Conservation (phyloP, 768 basidiomycete genomes). For the Lentinula lateritia region DNA sequence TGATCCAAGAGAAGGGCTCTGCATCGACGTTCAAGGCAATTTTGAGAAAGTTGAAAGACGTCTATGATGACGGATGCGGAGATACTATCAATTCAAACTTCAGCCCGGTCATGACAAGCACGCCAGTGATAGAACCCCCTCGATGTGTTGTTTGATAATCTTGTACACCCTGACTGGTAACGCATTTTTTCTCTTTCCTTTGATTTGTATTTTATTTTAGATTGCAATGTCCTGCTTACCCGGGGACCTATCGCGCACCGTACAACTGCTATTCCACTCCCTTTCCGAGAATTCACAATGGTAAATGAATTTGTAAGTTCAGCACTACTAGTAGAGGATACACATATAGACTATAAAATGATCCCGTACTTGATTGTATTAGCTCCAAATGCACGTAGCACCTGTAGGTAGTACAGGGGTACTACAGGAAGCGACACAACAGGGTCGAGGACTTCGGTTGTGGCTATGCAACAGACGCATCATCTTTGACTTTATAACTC, state of each 20-base stretch:
- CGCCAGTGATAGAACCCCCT: constrained; percentile 36
- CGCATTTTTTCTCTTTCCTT: neutral
- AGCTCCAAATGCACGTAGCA: too few species aligned
- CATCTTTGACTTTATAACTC: neutral
- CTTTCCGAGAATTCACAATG: neutral
- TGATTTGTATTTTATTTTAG: neutral
- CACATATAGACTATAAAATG: too few species aligned
- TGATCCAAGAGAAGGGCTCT: constrained; percentile 90
- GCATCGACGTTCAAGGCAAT: constrained; percentile 78
- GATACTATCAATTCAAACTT: constrained; percentile 23
- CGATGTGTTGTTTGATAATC: constrained; percentile 23
- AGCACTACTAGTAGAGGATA: too few species aligned
- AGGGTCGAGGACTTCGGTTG: neutral
- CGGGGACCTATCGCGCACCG: neutral
- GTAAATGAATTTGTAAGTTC: too few species aligned
- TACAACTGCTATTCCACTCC: neutral
- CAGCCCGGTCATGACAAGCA: constrained; percentile 37
- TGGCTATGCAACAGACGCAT: neutral
- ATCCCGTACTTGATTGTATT: too few species aligned
- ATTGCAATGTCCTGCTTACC: neutral
- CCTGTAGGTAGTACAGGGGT: too few species aligned
- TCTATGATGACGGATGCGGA: constrained; percentile 41
- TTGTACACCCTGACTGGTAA: neutral
- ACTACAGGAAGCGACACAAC: too few species aligned
- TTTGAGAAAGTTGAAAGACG: constrained; percentile 65